These are phyloP conservation scores for Leccinum brunneo-olivaceum DNA, from an alignment of 1,284 basidiomycete species.

Conservation along the genomic window DNA sequence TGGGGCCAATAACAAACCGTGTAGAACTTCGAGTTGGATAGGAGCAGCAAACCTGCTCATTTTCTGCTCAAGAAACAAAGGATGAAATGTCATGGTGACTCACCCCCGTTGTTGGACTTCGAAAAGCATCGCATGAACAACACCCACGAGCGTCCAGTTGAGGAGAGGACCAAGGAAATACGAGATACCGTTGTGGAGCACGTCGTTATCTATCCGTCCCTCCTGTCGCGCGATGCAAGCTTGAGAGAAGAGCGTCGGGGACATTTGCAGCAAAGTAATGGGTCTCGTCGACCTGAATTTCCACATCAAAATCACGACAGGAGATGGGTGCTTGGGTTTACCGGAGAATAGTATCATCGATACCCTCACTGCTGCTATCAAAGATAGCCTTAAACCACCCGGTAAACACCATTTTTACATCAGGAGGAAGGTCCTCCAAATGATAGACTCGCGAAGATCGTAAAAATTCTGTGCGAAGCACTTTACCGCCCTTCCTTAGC, in stretches of 20 bases:
- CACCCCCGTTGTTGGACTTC: constrained; percentile 59
- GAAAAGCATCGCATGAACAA: constrained; percentile 54
- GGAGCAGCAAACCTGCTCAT: constrained; percentile 30
- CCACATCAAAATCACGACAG: constrained; percentile 1
- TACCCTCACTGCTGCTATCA: constrained; percentile 69
- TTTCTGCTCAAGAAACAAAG: constrained; percentile 1
- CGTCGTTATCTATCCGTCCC: constrained; percentile 57
- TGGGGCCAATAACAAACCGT: constrained; percentile 54
- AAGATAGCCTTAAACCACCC: constrained; percentile 74
- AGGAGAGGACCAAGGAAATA: constrained; percentile 69
- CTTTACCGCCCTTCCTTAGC: constrained; percentile 38
- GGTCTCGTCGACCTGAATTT: constrained; percentile 58
- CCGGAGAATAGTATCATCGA: constrained; percentile 75
- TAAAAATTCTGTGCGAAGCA: constrained; percentile 46
- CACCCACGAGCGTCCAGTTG: constrained; percentile 72
- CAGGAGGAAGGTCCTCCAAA: constrained; percentile 37
- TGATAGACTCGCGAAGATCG: constrained; percentile 41
- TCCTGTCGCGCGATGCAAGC: constrained; percentile 46
- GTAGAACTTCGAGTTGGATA: constrained; percentile 56
- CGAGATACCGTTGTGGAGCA: constrained; percentile 64
- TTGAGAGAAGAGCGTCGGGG: constrained; percentile 57
- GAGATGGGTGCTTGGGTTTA: constrained; percentile 23
- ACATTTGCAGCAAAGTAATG: constrained; percentile 56
- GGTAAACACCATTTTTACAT: constrained; percentile 46
- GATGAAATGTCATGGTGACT: constrained; percentile 15